These are phyloP conservation scores for Pyronema domesticum DNA, from an alignment of 495 filamentous ascomycete species.

Conservation along the genomic window DNA sequence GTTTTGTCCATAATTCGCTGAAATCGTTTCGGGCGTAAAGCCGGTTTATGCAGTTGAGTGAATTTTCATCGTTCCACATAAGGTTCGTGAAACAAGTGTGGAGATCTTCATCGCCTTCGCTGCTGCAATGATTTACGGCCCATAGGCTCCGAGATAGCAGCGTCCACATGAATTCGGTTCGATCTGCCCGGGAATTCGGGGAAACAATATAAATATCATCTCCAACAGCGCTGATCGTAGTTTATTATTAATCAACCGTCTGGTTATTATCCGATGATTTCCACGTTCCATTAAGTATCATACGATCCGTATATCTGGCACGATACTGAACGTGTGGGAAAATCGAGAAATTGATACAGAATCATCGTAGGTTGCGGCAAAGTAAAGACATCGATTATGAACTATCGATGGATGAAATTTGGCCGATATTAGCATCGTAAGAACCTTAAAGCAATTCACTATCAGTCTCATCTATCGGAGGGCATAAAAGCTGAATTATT, in stretches of 20 bases:
- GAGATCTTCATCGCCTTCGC: neutral
- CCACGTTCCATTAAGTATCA: neutral
- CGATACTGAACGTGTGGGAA: neutral
- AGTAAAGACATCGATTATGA: neutral
- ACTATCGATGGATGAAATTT: neutral
- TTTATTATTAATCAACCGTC: neutral
- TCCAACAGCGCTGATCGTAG: neutral
- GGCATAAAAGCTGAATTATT: neutral
- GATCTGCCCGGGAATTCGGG: neutral
- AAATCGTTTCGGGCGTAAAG: neutral
- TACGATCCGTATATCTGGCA: neutral
- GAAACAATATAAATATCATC: neutral
- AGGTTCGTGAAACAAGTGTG: neutral
- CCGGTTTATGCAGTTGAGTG: constrained; percentile 5
- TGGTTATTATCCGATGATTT: neutral
- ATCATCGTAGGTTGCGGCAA: neutral
- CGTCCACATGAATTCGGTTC: neutral
- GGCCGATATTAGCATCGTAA: neutral
- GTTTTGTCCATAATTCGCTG: neutral
- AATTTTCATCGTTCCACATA: constrained; percentile 1
- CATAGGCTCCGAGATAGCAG: neutral
- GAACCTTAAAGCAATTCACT: neutral
- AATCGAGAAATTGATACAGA: neutral
- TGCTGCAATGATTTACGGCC: neutral
- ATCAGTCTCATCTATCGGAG: neutral